These are phyloP conservation scores for Aspergillus ochraceus DNA, from an alignment of 2,329 filamentous ascomycete genomes.

Conservation along the genomic window DNA sequence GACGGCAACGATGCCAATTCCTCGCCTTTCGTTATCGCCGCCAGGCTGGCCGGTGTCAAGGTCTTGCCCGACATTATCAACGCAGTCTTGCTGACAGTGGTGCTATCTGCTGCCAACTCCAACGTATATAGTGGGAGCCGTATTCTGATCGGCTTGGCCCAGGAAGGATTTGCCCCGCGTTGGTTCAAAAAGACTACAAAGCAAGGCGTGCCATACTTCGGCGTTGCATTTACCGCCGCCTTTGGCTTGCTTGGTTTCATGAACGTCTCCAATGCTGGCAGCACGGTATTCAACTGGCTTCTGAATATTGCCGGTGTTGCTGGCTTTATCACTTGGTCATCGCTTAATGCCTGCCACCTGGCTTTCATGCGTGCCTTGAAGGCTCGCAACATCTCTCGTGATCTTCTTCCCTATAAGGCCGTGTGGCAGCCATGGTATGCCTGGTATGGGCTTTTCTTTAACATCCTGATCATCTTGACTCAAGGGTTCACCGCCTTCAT, in stretches of 20 bases:
- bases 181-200: conserved; percentile 44
- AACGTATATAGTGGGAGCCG: conserved; percentile 56
- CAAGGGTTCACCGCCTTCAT: conserved; percentile 71
- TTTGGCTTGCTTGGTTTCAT: conserved; percentile 70
- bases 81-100: conserved; percentile 43
- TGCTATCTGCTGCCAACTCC: conserved; percentile 45
- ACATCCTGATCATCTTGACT: conserved; percentile 63
- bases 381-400: conserved; percentile 58
- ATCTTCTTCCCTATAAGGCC: conserved; percentile 60
- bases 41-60: conserved; percentile 38
- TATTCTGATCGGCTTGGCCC: conserved; percentile 66
- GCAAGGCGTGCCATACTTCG: conserved; percentile 46
- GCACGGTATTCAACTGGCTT: conserved; percentile 55
- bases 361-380: conserved; percentile 63
- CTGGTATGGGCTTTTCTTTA: conserved; percentile 67
- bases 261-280: conserved; percentile 63
- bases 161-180: conserved; percentile 46
- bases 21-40: conserved; percentile 47
- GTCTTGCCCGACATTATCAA: conserved; percentile 44
- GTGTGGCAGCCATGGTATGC: conserved; percentile 64
- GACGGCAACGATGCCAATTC: conserved; percentile 39
- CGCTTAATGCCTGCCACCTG: conserved; percentile 57
- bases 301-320: conserved; percentile 36
- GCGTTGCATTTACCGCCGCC: conserved; percentile 45
- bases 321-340: conserved; percentile 39